Evolutionary conservation across 2,329 filamentous ascomycete species (phyloP), one percentile per base, ranked within the genome.

Genomic region (Epichloe elymi): DNA sequence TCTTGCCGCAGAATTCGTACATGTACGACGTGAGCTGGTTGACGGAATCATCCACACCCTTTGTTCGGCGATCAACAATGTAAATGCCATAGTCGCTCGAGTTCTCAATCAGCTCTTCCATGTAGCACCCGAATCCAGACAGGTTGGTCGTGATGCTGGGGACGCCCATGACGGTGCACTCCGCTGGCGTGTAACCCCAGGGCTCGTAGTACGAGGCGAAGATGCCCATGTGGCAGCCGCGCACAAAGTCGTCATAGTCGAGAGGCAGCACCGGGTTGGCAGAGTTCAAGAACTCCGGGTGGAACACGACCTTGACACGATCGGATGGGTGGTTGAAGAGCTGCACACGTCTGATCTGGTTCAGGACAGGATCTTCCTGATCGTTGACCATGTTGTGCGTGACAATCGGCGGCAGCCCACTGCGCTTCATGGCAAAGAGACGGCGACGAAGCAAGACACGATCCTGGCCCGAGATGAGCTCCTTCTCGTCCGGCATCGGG

Each of bases 331-430:
- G 86, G 72, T 98, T 98, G 78, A 97, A 97, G 20, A 98, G 83
- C 68, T 97, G 88, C 48, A 96, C 94, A 42, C 93, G 83, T 47
- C 93, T 86, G 62, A 98, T 86, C 70, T 97, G 93, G 75, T 95
- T 95, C 55, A 98, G 73, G 47, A 98, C 88, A 2, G 91, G 93
- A 61, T 98, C 93, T 60, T 96, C 91, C 39, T 78, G 69, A 67
- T 97, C 91, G 64, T 95, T 96, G 60, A 88, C 72, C 91, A 98
- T 96, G 76, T 98, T 97, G 75, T 98, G 93, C 4, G 93, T 98
- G 54, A 97, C 91, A 63, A 98, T 95, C 0, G 93, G 93, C 4
- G 93, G 93, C 33, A 97, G 79, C 39, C 80, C 82, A 66, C 89
- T 79, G 49, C 93, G 80, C 76, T 97, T 97, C 89, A 97, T 96